Conservation (phyloP, 352 stramenopile genomes). For the Globisporangium rhizosaccharum region DNA sequence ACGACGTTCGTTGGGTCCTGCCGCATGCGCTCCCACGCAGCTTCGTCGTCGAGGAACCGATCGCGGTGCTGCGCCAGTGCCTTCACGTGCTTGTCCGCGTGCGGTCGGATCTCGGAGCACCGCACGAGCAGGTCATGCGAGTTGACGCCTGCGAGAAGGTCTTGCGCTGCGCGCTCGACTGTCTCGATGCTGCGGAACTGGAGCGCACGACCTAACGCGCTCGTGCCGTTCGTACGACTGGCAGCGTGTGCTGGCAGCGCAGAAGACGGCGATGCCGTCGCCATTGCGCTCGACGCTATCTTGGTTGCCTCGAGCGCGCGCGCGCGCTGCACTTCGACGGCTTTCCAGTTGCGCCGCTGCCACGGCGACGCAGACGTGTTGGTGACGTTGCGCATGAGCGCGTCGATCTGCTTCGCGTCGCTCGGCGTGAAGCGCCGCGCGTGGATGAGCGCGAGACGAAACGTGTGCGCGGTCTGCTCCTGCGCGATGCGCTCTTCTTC, state of each 20-base stretch:
- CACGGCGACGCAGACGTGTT: constrained; percentile 41
- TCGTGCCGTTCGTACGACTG: neutral
- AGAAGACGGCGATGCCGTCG: neutral
- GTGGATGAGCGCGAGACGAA: constrained; percentile 45
- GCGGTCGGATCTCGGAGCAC: constrained; percentile 56
- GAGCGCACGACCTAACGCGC: neutral
- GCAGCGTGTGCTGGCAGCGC: neutral
- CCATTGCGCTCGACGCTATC: neutral
- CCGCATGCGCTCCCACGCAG: constrained; percentile 56
- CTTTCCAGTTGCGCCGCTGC: constrained; percentile 68
- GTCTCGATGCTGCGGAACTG: constrained; percentile 52
- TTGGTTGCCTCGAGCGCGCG: neutral
- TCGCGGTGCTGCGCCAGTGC: constrained; percentile 39
- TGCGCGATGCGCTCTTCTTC: constrained; percentile 55
- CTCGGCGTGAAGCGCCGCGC: constrained; percentile 21
- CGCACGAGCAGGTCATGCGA: constrained; percentile 72
- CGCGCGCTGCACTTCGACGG: constrained; percentile 19
- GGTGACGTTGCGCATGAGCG: constrained; percentile 10
- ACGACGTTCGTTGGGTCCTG: constrained; percentile 70
- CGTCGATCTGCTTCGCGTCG: constrained; percentile 15
- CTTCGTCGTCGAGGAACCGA: constrained; percentile 48
- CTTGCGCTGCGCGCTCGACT: constrained; percentile 45
- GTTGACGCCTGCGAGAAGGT: constrained; percentile 43
- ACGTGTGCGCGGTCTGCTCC: constrained; percentile 52
- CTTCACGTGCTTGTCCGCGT: constrained; percentile 38